Conservation (phyloP, 1,284 basidiomycete species). For the Cutaneotrichosporon sp. region DNA sequence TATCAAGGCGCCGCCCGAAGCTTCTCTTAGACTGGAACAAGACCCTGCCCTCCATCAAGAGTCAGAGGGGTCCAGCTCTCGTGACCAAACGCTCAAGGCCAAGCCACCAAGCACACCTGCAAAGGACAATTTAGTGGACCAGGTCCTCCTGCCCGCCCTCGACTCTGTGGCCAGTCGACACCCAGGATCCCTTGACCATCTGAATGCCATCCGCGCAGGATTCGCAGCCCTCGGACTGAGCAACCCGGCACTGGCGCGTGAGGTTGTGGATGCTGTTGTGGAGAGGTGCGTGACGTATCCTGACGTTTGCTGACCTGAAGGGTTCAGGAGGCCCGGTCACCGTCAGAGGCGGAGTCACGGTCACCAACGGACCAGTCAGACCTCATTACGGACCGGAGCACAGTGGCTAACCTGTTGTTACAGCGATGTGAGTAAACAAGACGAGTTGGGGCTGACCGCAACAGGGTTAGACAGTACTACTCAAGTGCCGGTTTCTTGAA, state of each 20-base stretch:
- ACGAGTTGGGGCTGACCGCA: not conserved
- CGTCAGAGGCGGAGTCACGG: not conserved
- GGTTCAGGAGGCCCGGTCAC: not conserved
- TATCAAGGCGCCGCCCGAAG: not conserved
- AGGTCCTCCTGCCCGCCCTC: not conserved
- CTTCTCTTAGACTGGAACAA: not conserved
- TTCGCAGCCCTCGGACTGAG: not conserved
- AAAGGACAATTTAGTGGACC: not conserved
- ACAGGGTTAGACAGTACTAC: conserved; percentile 11
- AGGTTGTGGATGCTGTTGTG: not conserved
- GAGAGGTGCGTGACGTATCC: not conserved
- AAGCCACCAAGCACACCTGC: not conserved
- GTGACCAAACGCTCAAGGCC: not conserved
- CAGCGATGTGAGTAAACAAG: conserved; percentile 65
- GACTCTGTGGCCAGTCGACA: not conserved
- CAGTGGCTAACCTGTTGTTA: conserved; percentile 90
- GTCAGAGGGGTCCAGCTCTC: not conserved
- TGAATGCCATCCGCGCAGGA: not conserved
- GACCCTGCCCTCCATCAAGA: not conserved
- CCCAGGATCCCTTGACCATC: not conserved
- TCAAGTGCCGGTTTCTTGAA: not conserved
- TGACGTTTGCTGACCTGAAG: not conserved
- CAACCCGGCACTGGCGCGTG: conserved; percentile 6
- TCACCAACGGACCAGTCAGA: conserved; percentile 11
- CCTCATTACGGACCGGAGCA: conserved; percentile 56